phyloP scores from a whole-genome alignment of 2,329 filamentous ascomycete species.

The Cryphonectria parasitica region DNA sequence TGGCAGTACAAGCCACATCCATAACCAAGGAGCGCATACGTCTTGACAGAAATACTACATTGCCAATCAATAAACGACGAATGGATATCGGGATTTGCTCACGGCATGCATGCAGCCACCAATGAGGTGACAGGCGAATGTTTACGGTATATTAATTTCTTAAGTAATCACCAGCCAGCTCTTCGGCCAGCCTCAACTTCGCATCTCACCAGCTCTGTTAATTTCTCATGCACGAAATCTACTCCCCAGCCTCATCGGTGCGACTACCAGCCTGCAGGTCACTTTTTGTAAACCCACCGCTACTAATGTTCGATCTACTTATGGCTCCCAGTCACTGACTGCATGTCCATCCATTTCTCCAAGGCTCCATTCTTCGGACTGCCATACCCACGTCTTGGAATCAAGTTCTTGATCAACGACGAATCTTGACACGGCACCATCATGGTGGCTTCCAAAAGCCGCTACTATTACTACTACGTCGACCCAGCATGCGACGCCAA shows the following conservation, averaged over 20 bases:
- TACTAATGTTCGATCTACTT: background rate
- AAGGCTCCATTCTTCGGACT: background rate
- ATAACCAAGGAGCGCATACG: background rate
- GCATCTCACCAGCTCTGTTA: background rate
- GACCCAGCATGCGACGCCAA: slow-evolving; percentile 23
- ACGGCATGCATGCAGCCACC: background rate
- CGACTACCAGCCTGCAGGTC: background rate
- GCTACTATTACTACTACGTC: slow-evolving; percentile 27
- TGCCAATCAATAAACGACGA: background rate
- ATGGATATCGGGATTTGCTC: background rate
- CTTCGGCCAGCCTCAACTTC: background rate
- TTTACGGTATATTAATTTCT: slow-evolving; percentile 1
- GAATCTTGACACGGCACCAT: background rate
- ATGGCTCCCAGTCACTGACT: background rate
- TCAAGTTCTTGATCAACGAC: background rate
- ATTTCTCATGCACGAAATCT: background rate
- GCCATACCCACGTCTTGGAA: background rate
- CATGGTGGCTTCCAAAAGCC: background rate
- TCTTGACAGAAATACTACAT: background rate
- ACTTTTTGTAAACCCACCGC: background rate
- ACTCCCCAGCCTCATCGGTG: background rate
- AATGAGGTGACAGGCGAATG: background rate
- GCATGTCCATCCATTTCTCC: background rate
- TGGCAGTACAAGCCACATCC: background rate
- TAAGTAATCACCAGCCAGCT: background rate